Evolutionary conservation across 768 basidiomycete genomes (phyloP).

Genomic region (Polyporus arcularius): DNA sequence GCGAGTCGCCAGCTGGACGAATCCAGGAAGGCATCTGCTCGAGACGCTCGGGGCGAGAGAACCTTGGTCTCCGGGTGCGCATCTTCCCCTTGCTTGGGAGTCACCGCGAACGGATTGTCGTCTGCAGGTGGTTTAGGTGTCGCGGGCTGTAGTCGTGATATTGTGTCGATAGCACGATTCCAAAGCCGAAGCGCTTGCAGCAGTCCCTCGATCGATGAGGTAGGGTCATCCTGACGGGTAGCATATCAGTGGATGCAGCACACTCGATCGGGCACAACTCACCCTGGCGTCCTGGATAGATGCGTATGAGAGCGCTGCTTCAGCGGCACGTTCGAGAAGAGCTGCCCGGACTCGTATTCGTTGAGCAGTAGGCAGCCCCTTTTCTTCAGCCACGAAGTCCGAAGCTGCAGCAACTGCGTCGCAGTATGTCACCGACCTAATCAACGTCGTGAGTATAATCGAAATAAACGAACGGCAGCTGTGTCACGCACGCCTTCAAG

Average conservation of each 20-base stretch:
- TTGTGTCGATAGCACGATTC: conserved; percentile 74
- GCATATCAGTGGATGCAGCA: not conserved
- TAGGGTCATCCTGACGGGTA: conserved; percentile 56
- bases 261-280: conserved; percentile 13
- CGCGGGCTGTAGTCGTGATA: conserved; percentile 57
- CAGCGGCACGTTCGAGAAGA: conserved; percentile 66
- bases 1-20: conserved; percentile 77
- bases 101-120: conserved; percentile 63
- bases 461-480: not conserved
- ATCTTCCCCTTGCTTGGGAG: conserved; percentile 14
- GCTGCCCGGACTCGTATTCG: conserved; percentile 61
- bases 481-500: conserved; percentile 50
- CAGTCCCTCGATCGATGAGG: conserved; percentile 55
- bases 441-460: not conserved
- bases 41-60: conserved; percentile 13
- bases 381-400: conserved; percentile 43
- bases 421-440: conserved; percentile 54
- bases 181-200: conserved; percentile 76
- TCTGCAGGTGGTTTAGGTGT: conserved; percentile 29
- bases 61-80: conserved; percentile 6
- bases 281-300: conserved; percentile 71
- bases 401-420: conserved; percentile 57
- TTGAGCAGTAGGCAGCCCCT: conserved; percentile 49
- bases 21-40: conserved; percentile 43
- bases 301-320: conserved; percentile 70